phyloP scores from a whole-genome alignment of 2,329 filamentous ascomycete species.

The Tolypocladium capitatum region DNA sequence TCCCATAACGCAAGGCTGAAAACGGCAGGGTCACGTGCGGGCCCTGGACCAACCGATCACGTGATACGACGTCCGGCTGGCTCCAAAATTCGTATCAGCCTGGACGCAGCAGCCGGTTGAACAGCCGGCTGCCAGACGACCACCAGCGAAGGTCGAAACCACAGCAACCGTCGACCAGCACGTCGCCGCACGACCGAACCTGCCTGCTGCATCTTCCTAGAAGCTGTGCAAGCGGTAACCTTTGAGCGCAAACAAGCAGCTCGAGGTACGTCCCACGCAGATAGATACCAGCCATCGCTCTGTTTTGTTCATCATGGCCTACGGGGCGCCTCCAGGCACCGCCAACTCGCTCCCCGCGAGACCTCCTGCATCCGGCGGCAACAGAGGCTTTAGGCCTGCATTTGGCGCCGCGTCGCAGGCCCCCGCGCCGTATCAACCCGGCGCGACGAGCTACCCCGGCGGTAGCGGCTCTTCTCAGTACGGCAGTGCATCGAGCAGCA shows the following conservation, averaged over 20 bases:
- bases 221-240: conserved; percentile 4
- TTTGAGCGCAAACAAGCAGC: conserved; percentile 23
- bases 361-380: conserved; percentile 45
- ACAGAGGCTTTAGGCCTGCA: conserved; percentile 31
- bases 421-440: conserved; percentile 15
- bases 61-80: neutral
- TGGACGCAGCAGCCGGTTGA: neutral
- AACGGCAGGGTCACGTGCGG: neutral
- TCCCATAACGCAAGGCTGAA: neutral
- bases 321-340: conserved; percentile 70
- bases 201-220: neutral
- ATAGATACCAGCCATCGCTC: conserved; percentile 5
- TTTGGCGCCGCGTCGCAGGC: conserved; percentile 28
- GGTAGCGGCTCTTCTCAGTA: neutral
- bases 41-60: neutral
- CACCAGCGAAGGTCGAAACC: too few species aligned
- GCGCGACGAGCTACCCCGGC: conserved; percentile 9
- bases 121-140: neutral
- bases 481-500: neutral
- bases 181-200: neutral
- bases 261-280: conserved; percentile 36
- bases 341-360: conserved; percentile 52
- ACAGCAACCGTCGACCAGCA: neutral
- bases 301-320: conserved; percentile 62
- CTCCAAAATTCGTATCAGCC: neutral